Percentiles rank a stretch among this genome's conserved stretches.
Conservation (phyloP, 2,329 filamentous ascomycete genomes). For the Fusarium decemcellulare region DNA sequence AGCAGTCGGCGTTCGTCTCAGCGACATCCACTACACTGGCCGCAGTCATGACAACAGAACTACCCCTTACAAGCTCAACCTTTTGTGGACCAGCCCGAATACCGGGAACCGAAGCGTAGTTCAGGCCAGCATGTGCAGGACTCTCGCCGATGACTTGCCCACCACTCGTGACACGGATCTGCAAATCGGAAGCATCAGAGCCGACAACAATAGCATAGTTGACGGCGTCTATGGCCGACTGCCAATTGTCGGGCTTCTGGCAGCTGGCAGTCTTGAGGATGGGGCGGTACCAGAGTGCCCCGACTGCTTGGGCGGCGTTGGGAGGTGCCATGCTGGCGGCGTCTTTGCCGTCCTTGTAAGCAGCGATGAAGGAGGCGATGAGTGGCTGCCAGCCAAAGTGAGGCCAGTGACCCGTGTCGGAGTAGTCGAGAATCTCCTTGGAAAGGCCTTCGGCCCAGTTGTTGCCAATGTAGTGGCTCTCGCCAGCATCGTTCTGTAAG, state of each 20-base stretch:
- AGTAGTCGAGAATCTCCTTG: not conserved
- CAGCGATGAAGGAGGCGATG: not conserved
- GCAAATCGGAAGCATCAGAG: not conserved
- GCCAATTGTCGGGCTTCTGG: not conserved
- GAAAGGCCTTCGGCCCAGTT: not conserved
- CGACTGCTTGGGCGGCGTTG: not conserved
- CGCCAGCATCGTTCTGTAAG: not conserved
- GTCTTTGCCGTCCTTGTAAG: not conserved
- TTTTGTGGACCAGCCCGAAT: not conserved
- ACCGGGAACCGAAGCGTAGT: not conserved
- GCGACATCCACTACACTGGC: not conserved
- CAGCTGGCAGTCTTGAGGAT: not conserved
- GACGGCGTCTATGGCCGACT: not conserved
- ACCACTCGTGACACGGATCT: not conserved
- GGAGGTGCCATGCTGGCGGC: not conserved
- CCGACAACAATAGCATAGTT: not conserved
- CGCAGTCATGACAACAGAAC: not conserved
- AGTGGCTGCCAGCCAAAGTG: not conserved
- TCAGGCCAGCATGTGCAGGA: not conserved
- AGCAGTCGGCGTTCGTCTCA: not conserved
- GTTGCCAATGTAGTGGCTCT: not conserved
- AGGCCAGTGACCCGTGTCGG: not conserved
- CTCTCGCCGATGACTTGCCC: not conserved
- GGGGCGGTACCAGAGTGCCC: not conserved
- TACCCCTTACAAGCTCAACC: not conserved